phyloP scores from a whole-genome alignment of 768 basidiomycete genomes.

The Mycena albidolilacea region DNA sequence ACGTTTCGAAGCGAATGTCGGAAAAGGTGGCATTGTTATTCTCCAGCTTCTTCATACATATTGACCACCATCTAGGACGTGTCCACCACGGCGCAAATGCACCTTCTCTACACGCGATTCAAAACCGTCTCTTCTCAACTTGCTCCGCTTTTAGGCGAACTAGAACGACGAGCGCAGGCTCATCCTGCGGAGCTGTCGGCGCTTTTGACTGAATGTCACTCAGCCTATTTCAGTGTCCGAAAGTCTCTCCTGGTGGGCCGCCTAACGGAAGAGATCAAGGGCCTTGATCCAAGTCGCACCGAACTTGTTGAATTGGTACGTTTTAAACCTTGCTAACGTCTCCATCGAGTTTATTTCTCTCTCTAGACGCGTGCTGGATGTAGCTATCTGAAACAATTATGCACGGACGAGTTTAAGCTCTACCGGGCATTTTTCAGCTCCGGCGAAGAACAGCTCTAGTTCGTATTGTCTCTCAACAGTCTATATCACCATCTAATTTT shows the following conservation, averaged over 20 bases:
- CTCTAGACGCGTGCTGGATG: slow-evolving; percentile 90
- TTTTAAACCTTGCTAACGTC: not conserved
- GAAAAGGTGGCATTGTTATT: slow-evolving; percentile 70
- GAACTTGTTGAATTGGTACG: slow-evolving; percentile 91
- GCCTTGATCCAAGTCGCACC: slow-evolving; percentile 82
- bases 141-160: slow-evolving; percentile 84
- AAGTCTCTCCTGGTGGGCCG: slow-evolving; percentile 79
- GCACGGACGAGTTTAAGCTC: slow-evolving; percentile 90
- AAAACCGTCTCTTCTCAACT: slow-evolving; percentile 78
- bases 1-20: slow-evolving; percentile 80
- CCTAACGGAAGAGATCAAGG: slow-evolving; percentile 86
- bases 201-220: slow-evolving; percentile 88
- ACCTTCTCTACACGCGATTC: slow-evolving; percentile 94
- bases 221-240: slow-evolving; percentile 84
- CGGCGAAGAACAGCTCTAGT: slow-evolving; percentile 78
- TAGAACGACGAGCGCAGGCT: slow-evolving; percentile 81
- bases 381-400: slow-evolving; percentile 92
- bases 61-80: slow-evolving; percentile 67
- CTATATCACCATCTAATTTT: not conserved
- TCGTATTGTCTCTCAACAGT: slow-evolving; percentile 37
- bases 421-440: slow-evolving; percentile 91
- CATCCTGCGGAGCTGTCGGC: slow-evolving; percentile 90
- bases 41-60: not conserved
- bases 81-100: slow-evolving; percentile 83
- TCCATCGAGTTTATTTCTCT: slow-evolving; percentile 3